Conservation (phyloP, 2,329 filamentous ascomycete genomes). For the Dothistroma pini region DNA sequence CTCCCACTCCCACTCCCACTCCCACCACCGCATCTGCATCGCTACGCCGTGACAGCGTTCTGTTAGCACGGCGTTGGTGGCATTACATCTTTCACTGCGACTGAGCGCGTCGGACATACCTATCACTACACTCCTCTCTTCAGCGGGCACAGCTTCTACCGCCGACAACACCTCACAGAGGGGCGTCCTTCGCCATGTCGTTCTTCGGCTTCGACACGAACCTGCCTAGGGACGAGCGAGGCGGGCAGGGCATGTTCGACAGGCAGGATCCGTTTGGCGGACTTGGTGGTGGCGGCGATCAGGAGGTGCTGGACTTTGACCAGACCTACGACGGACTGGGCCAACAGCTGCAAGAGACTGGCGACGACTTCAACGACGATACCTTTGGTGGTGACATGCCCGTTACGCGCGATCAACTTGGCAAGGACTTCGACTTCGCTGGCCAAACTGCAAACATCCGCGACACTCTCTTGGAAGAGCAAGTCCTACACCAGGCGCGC, state of each 20-base stretch:
- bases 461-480: constrained; percentile 84
- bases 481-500: constrained; percentile 75
- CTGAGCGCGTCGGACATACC: not conserved
- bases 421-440: constrained; percentile 97
- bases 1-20: constrained; percentile 2
- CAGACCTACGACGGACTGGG: constrained; percentile 96
- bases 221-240: constrained; percentile 59
- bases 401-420: constrained; percentile 55
- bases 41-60: not conserved
- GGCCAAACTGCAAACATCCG: constrained; percentile 85
- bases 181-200: constrained; percentile 54
- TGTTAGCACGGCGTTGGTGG: not conserved
- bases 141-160: not conserved
- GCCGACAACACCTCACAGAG: not conserved
- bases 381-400: constrained; percentile 64
- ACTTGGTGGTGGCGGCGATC: constrained; percentile 53
- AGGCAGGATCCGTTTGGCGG: constrained; percentile 82
- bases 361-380: constrained; percentile 95
- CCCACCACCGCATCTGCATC: not conserved
- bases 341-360: constrained; percentile 83
- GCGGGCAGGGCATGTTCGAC: constrained; percentile 70
- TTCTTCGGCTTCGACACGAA: constrained; percentile 86
- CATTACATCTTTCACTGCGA: not conserved
- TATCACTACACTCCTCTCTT: not conserved
- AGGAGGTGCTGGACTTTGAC: constrained; percentile 78